Base-by-base conservation (phyloP, 768 basidiomycete genomes). In the Leccinum variicolor region DNA sequence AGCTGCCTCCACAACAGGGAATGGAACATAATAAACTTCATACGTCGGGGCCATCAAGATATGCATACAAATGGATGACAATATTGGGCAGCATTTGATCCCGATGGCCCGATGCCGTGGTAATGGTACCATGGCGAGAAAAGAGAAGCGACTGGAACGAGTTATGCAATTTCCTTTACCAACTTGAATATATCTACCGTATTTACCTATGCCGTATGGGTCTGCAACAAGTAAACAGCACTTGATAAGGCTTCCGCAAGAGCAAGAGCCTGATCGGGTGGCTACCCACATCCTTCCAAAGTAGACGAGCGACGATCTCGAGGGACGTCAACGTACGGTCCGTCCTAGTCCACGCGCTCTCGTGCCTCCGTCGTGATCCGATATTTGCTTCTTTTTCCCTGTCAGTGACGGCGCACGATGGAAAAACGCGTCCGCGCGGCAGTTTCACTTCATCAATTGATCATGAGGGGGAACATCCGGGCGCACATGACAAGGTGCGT, bases 211-310 rank as follows among this genome's bases (percentile, higher is more conserved):
- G 64, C 53, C 55, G 56, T 64, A 49, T 50, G 29, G 43, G 21
- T 52, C 21, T 36, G 50, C 41, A 34, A 54, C 29, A 31, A 19
- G 26, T 3, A 54, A 43, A 50, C 53, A n/a, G 19, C 28, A 9
- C 41, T 50, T 48, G 54, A 58, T 39, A 26, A 55, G 11, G n/a
- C 25, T 54, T 56, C 64, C 50, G 36, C 46, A 61, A 50, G 23
- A 36, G 36, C 46, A 61, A 50, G 23, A 36, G 46, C 28, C 54
- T 57, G 55, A 66, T 63, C 67, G 55, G 53, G 58, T 53, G 65
- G 58, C 48, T 53, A 58, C 47, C 66, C 64, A 62, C 62, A 59
- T 64, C 67, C 50, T 64, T 64, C 64, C 62, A 64, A 62, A 64
- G 53, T 14, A 33, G 51, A 49, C 49, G 21, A 43, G 53, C 14